These are phyloP conservation scores for Verticillium nubilum DNA, from an alignment of 2,329 filamentous ascomycete species.

Conservation along the genomic window DNA sequence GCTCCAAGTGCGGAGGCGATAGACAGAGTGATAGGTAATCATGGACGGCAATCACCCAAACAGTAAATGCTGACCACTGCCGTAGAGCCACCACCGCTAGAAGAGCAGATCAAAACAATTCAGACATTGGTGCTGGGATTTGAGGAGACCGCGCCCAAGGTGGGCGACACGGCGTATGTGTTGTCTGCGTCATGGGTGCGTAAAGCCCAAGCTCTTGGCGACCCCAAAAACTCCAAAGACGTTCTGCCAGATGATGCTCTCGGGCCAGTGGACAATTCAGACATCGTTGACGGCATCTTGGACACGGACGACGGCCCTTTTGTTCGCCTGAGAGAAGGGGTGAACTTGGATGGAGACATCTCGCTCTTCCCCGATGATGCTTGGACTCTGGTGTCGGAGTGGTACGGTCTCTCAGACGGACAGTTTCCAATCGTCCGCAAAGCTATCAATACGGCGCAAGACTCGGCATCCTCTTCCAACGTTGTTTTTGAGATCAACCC, in stretches of 20 bases:
- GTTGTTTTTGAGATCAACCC: conserved; percentile 80
- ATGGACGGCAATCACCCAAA: neutral
- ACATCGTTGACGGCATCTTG: conserved; percentile 63
- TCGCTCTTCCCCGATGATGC: conserved; percentile 72
- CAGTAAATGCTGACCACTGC: neutral
- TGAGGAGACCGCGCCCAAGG: conserved; percentile 48
- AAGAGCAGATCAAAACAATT: conserved; percentile 68
- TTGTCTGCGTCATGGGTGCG: conserved; percentile 77
- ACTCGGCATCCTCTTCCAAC: conserved; percentile 52
- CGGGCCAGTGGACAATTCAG: conserved; percentile 82
- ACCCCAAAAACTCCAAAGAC: conserved; percentile 49
- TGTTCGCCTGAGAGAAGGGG: conserved; percentile 66
- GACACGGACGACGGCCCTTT: conserved; percentile 48
- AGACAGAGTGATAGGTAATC: conserved; percentile 2
- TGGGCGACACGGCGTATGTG: conserved; percentile 71
- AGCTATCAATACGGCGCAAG: conserved; percentile 69
- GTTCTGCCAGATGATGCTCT: conserved; percentile 58
- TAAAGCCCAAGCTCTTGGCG: conserved; percentile 61
- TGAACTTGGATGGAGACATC: conserved; percentile 61
- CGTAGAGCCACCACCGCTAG: conserved; percentile 29
- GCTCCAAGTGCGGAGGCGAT: neutral
- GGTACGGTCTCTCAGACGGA: conserved; percentile 72
- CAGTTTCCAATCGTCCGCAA: conserved; percentile 68
- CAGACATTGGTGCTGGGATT: conserved; percentile 52
- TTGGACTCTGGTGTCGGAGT: conserved; percentile 74